These are phyloP conservation scores for Stellera chamaejasme DNA, from an alignment of 345 rosid species.

Conservation along the genomic window DNA sequence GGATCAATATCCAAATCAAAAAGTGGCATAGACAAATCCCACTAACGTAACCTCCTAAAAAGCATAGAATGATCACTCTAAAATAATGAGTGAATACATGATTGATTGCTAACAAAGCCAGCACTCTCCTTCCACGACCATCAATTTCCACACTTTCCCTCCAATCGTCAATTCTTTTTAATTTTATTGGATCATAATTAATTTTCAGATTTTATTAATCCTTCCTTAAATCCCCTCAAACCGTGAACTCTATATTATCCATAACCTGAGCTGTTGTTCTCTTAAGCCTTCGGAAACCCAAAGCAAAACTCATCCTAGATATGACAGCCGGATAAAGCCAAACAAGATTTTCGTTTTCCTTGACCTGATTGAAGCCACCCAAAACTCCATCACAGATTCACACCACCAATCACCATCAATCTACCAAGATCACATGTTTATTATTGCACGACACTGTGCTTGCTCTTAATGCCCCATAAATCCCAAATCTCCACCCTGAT, in stretches of 20 bases:
- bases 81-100: not conserved
- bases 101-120: not conserved
- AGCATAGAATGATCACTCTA: not conserved
- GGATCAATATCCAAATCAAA: not conserved
- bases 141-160: not conserved
- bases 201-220: not conserved
- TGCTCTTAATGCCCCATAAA: constrained; percentile 2
- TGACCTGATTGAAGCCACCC: constrained; percentile 25
- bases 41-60: not conserved
- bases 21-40: not conserved
- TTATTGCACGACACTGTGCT: constrained; percentile 11
- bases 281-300: not conserved
- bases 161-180: not conserved
- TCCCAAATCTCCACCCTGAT: constrained; percentile 18
- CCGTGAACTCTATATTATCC: not conserved
- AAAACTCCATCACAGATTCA: constrained; percentile 2
- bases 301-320: constrained; percentile 2
- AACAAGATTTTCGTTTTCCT: constrained; percentile 21
- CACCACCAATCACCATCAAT: constrained; percentile 38
- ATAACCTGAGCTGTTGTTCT: not conserved
- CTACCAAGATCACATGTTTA: constrained; percentile 28
- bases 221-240: not conserved
- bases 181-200: not conserved
- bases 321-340: constrained; percentile 32
- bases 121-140: not conserved